phyloP scores from a whole-genome alignment of 1,284 basidiomycete genomes.

The Termitomyces sp. region DNA sequence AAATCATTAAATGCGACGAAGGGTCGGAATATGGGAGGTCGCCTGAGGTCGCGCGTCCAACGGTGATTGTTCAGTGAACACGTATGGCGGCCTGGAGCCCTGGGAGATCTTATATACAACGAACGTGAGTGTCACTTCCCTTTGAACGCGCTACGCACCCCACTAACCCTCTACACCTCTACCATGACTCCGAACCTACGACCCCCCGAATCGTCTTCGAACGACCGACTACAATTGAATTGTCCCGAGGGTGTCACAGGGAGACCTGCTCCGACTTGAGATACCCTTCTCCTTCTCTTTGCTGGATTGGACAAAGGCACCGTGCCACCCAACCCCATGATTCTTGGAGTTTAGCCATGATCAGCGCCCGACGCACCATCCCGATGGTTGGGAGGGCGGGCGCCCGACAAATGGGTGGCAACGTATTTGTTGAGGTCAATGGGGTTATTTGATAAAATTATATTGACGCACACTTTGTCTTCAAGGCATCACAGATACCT shows the following conservation, averaged over 20 bases:
- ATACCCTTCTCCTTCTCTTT: not conserved
- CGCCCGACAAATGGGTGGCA: not conserved
- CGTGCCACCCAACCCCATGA: not conserved
- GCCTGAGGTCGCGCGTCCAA: not conserved
- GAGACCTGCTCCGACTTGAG: not conserved
- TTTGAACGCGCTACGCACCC: not conserved
- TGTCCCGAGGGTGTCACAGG: not conserved
- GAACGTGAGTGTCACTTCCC: not conserved
- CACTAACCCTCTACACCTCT: too few relatives aligned
- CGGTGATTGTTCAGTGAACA: not conserved
- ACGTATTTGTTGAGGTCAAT: not conserved
- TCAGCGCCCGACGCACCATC: not conserved
- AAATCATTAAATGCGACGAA: too few relatives aligned
- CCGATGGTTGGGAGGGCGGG: not conserved
- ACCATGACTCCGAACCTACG: too few relatives aligned
- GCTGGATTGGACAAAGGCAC: slow-evolving; percentile 5
- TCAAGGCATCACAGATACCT: not conserved
- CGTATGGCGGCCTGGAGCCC: not conserved
- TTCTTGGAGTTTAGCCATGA: slow-evolving; percentile 1
- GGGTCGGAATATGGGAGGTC: too few relatives aligned
- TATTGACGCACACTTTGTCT: not conserved
- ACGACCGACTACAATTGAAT: not conserved
- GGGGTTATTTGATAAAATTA: not conserved
- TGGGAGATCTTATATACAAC: not conserved
- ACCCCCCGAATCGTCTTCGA: not conserved